Percentiles rank a stretch among this genome's conserved stretches.
Conservation (phyloP, 192 early-diverging fungal genomes). For the Funneliformis geosporum region DNA sequence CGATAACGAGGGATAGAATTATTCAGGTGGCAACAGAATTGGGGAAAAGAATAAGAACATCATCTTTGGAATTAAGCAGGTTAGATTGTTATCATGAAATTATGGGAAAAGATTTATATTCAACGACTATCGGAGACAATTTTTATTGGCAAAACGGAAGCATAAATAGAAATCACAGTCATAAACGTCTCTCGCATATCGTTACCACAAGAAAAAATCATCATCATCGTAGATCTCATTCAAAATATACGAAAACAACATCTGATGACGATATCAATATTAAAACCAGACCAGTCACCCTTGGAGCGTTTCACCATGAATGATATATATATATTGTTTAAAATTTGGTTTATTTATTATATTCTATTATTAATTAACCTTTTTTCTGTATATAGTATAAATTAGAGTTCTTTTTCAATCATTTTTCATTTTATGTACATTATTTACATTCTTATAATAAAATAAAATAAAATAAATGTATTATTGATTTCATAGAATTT, state of each 20-base stretch:
- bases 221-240: neutral
- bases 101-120: constrained; percentile 49
- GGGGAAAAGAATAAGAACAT: constrained; percentile 52
- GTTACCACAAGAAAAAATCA: neutral
- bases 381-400: no score
- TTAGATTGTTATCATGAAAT: constrained; percentile 74
- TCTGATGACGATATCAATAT: neutral
- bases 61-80: constrained; percentile 62
- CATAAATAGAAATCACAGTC: neutral
- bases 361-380: no score
- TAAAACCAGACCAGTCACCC: neutral
- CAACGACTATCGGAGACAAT: constrained; percentile 21
- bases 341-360: no score
- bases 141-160: constrained; percentile 28
- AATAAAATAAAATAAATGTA: no score
- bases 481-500: no score
- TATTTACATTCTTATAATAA: no score
- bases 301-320: neutral
- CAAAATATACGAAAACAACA: neutral
- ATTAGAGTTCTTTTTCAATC: no score
- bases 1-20: constrained; percentile 62
- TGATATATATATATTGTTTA: no score
- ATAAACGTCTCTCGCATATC: neutral
- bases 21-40: constrained; percentile 59
- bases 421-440: no score